phyloP scores from a whole-genome alignment of 2,329 filamentous ascomycete species.

The Alternaria triticimaculans region DNA sequence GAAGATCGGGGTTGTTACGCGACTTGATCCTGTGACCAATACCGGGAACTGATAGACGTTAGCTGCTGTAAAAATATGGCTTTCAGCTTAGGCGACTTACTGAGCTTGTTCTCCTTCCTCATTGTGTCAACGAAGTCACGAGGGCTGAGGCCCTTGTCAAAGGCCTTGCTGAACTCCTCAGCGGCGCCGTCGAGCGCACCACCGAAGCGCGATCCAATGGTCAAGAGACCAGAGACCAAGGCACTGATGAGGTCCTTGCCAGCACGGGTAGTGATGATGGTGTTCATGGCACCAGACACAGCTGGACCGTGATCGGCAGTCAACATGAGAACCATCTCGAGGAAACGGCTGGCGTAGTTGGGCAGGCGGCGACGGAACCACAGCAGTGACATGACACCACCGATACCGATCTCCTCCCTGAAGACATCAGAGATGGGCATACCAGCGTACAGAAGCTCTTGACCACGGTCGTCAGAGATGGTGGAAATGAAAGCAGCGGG shows the following conservation, averaged over 20 bases:
- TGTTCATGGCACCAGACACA: slow-evolving; percentile 99
- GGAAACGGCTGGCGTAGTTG: slow-evolving; percentile 95
- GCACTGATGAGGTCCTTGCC: slow-evolving; percentile 98
- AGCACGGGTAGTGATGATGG: slow-evolving; percentile 98
- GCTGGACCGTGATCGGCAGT: slow-evolving; percentile 98
- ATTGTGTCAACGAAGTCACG: slow-evolving; percentile 99
- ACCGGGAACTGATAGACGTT: slow-evolving; percentile 71
- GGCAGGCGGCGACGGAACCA: slow-evolving; percentile 99
- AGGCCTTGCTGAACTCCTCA: slow-evolving; percentile 97
- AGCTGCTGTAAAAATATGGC: slow-evolving; percentile 12
- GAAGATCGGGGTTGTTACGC: slow-evolving; percentile 98
- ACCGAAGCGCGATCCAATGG: slow-evolving; percentile 97
- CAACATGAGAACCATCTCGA: slow-evolving; percentile 99
- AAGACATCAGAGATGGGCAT: slow-evolving; percentile 99
- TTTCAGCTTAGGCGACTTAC: slow-evolving; percentile 52
- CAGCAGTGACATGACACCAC: slow-evolving; percentile 98
- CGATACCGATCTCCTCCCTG: slow-evolving; percentile 97
- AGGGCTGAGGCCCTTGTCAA: slow-evolving; percentile 96
- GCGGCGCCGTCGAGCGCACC: slow-evolving; percentile 97
- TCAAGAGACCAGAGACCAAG: slow-evolving; percentile 94
- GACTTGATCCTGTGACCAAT: slow-evolving; percentile 99
- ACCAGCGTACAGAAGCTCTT: slow-evolving; percentile 97
- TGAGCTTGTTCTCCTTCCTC: slow-evolving; percentile 99
- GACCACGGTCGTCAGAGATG: slow-evolving; percentile 99
- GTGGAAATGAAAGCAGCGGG: slow-evolving; percentile 99